A percentile compares a stretch with the other conserved stretches of the same genome.
Evolutionary conservation across 1,284 basidiomycete genomes (phyloP).

Genomic region (Ustilago xerochloae): DNA sequence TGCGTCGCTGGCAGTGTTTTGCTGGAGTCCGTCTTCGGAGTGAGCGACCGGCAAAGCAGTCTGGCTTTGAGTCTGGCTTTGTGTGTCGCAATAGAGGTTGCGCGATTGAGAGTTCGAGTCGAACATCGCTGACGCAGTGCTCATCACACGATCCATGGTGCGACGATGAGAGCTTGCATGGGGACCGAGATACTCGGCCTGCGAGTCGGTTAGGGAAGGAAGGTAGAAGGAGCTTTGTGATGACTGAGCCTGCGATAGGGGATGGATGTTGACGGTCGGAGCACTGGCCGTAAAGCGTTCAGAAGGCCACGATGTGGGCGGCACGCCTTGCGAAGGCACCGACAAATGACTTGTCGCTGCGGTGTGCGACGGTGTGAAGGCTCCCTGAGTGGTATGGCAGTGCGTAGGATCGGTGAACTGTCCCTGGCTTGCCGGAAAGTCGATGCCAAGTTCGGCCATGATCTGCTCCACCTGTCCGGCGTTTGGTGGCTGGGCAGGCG

Average conservation of each 20-base stretch:
- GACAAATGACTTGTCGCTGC: slow-evolving; percentile 7
- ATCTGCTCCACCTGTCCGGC: slow-evolving; percentile 29
- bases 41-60: no score
- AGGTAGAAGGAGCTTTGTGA: slow-evolving; percentile 36
- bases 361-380: neutral
- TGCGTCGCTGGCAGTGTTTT: no score
- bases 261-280: slow-evolving; percentile 1
- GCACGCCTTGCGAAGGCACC: slow-evolving; percentile 20
- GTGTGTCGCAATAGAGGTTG: neutral
- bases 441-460: slow-evolving; percentile 32
- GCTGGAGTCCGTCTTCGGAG: no score
- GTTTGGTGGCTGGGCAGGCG: slow-evolving; percentile 13
- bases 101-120: slow-evolving; percentile 16
- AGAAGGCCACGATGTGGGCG: slow-evolving; percentile 6
- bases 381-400: neutral
- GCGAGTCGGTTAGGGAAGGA: slow-evolving; percentile 27
- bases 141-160: slow-evolving; percentile 22
- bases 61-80: no score
- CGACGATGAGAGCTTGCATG: slow-evolving; percentile 29
- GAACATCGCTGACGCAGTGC: slow-evolving; percentile 15
- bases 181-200: slow-evolving; percentile 31
- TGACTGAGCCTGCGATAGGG: slow-evolving; percentile 18
- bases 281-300: slow-evolving; percentile 12
- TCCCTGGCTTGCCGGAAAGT: slow-evolving; percentile 12
- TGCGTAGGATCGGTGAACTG: slow-evolving; percentile 2